Evolutionary conservation across 169 alveolate species (phyloP), one percentile per base, ranked within the genome.

Genomic region (Plasmodium billcollinsi): DNA sequence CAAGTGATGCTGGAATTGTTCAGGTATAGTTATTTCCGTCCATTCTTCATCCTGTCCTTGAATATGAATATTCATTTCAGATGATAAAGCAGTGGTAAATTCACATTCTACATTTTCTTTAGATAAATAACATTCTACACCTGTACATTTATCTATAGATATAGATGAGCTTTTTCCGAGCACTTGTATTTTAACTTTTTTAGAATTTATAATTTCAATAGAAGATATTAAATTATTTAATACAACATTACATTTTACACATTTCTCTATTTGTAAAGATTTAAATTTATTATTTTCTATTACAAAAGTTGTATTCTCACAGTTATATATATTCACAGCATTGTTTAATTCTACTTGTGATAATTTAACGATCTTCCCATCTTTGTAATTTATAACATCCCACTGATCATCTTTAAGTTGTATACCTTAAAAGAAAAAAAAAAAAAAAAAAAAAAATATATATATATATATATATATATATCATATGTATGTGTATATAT

Each of bases 11-110:
- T 93, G 96, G 54, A 61, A 93, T 66, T 93, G 96, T 24, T 93
- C 95, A 24, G 96, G 96, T 21, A 93, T 91, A 8, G 92, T 66
- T 54, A 93, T 62, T 62, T 93, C 96, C 1, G 39, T 45, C 96
- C 96, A 93, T 15, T 93, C 96, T 0, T 86, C 93, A 12, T 67
- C 74, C 11, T 58, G 88, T 15, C 75, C 89, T 52, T 90, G 93
- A 47, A 88, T 8, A 52, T 93, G 93, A 12, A 93, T 33, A 54
- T 93, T 91, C 95, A 93, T 92, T 39, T 93, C 95, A 20, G 93
- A 65, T 3, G 96, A 93, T 33, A 85, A 75, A 62, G 95, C 91
- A 24, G 94, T 89, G 4, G 96, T 93, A 45, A 93, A 76, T 61
- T 91, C 96, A 0, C 85, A 78, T 12, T 88, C 90, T 3, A n/a